Evolutionary conservation across 1,284 basidiomycete species (phyloP).

Genomic region (Rhodofomes roseus): DNA sequence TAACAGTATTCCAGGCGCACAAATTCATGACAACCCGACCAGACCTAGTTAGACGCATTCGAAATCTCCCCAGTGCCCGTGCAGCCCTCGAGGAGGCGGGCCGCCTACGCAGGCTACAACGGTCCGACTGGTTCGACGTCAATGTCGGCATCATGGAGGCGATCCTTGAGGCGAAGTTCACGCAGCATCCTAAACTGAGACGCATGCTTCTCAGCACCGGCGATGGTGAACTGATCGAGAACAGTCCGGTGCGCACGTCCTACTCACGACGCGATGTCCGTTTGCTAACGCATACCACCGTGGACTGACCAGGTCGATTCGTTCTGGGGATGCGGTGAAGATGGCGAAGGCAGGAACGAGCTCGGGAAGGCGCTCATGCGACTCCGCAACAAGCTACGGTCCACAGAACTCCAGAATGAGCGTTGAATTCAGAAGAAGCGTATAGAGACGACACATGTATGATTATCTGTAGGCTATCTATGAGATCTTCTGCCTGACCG

Average conservation of each 20-base stretch:
- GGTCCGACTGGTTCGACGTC: conserved; percentile 29
- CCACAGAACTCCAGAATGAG: too few relatives aligned
- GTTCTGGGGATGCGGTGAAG: conserved; percentile 21
- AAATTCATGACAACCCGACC: conserved; percentile 57
- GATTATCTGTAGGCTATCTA: too few relatives aligned
- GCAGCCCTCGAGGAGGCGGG: too few relatives aligned
- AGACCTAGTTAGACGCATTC: conserved; percentile 58
- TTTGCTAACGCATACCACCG: conserved; percentile 52
- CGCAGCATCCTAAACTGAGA: conserved; percentile 50
- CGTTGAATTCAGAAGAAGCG: too few relatives aligned
- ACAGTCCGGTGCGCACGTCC: too few relatives aligned
- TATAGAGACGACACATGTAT: too few relatives aligned
- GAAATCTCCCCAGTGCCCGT: conserved; percentile 35
- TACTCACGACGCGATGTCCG: conserved; percentile 14
- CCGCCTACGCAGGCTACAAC: too few relatives aligned
- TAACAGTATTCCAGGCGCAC: neutral
- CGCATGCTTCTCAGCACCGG: too few relatives aligned
- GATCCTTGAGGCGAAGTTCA: conserved; percentile 57
- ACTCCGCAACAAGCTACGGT: conserved; percentile 9
- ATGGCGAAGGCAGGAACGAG: conserved; percentile 5
- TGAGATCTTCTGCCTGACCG: too few relatives aligned
- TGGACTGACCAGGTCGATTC: conserved; percentile 56
- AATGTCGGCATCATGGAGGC: conserved; percentile 67
- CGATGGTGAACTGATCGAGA: too few relatives aligned
- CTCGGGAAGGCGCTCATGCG: conserved; percentile 19